A percentile compares a stretch with the other conserved stretches of the same genome.
Evolutionary conservation across 768 basidiomycete species (phyloP).

Genomic region (Royoungia palumana): DNA sequence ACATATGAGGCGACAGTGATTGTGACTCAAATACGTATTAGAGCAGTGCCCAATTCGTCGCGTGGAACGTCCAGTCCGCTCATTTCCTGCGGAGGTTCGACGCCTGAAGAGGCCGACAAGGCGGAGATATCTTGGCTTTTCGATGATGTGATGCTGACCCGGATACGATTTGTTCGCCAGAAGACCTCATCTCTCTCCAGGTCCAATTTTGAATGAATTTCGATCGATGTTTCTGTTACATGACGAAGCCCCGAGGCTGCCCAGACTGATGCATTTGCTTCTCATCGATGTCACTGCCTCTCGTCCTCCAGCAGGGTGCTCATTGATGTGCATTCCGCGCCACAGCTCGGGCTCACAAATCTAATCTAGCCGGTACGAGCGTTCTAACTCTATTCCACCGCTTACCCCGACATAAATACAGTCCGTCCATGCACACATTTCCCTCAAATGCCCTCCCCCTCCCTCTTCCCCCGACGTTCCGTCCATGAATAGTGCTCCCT

Average conservation of each 20-base stretch:
- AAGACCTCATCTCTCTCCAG: slow-evolving; percentile 19
- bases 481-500: slow-evolving; percentile 24
- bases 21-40: slow-evolving; percentile 19
- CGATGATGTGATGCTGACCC: not conserved
- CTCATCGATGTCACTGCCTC: not conserved
- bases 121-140: slow-evolving; percentile 29
- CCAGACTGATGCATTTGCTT: slow-evolving; percentile 2
- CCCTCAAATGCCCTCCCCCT: slow-evolving; percentile 29
- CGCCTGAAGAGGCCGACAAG: slow-evolving; percentile 24
- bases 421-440: slow-evolving; percentile 15
- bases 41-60: slow-evolving; percentile 12
- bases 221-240: slow-evolving; percentile 3
- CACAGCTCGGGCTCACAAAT: slow-evolving; percentile 24
- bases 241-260: no score
- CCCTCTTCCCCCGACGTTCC: slow-evolving; percentile 19
- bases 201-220: slow-evolving; percentile 14
- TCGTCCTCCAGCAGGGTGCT: not conserved
- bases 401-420: slow-evolving; percentile 32
- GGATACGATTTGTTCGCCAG: slow-evolving; percentile 5
- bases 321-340: slow-evolving; percentile 17
- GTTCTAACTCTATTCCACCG: slow-evolving; percentile 30
- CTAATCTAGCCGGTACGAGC: slow-evolving; percentile 27
- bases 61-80: slow-evolving; percentile 24
- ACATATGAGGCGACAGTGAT: slow-evolving; percentile 21
- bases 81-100: slow-evolving; percentile 30